These are phyloP conservation scores for Microdochium bolleyi DNA, from an alignment of 2,329 filamentous ascomycete species.

Conservation along the genomic window DNA sequence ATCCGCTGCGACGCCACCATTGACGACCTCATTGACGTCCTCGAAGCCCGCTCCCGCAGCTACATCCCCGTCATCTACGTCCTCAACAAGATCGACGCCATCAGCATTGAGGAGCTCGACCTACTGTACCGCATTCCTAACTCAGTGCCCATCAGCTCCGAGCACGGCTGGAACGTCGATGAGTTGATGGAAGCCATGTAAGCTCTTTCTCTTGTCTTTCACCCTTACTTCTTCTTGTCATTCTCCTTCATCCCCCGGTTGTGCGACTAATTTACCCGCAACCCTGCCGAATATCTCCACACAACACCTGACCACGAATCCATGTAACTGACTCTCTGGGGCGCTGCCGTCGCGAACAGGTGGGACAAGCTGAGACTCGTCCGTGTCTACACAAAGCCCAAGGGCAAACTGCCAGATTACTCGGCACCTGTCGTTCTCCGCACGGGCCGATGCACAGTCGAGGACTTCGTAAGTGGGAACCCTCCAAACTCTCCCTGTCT, in stretches of 20 bases:
- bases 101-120: conserved; percentile 95
- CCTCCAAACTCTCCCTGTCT: conserved; percentile 1
- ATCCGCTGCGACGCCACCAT: conserved; percentile 97
- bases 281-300: not conserved
- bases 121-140: conserved; percentile 94
- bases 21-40: conserved; percentile 91
- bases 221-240: too few species aligned
- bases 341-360: conserved; percentile 23
- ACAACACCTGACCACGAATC: not conserved
- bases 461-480: conserved; percentile 86
- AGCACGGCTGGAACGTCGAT: conserved; percentile 96
- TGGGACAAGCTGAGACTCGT: conserved; percentile 93
- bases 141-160: conserved; percentile 92
- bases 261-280: not conserved
- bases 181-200: conserved; percentile 92
- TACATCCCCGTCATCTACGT: conserved; percentile 99
- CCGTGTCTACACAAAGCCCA: conserved; percentile 96
- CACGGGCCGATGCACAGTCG: conserved; percentile 75
- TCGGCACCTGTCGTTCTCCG: conserved; percentile 82
- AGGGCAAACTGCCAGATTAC: conserved; percentile 92
- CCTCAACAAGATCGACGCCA: conserved; percentile 97
- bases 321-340: not conserved
- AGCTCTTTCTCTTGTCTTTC: conserved; percentile 13
- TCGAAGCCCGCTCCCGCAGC: conserved; percentile 88
- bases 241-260: not conserved